These are phyloP conservation scores for Leishmania major DNA, from an alignment of 208 protist genomes.

Conservation along the genomic window DNA sequence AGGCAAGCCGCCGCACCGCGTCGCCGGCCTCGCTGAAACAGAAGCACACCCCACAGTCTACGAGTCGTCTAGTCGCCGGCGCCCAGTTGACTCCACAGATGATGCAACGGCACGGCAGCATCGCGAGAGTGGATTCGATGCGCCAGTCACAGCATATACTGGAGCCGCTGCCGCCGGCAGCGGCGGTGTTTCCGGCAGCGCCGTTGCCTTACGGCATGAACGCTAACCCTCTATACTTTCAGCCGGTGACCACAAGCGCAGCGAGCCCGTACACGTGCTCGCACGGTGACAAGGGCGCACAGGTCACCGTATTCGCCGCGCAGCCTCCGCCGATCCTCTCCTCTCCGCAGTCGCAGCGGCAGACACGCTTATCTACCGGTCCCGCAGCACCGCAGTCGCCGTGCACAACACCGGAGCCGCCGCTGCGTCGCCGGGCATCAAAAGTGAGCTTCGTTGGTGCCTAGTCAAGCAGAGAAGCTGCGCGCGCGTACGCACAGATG, in stretches of 20 bases:
- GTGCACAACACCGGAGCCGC: constrained; percentile 1
- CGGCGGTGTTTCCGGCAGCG: not conserved
- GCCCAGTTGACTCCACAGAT: not conserved
- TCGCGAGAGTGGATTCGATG: not conserved
- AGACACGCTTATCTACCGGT: not conserved
- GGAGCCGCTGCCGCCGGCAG: constrained; percentile 6
- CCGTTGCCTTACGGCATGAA: not conserved
- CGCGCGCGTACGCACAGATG: not conserved
- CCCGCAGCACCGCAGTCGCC: constrained; percentile 3
- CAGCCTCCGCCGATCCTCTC: not conserved
- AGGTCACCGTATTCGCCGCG: not conserved
- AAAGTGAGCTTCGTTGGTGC: constrained; percentile 23
- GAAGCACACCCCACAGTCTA: not conserved
- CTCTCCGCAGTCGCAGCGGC: not conserved
- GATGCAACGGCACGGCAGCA: constrained; percentile 8
- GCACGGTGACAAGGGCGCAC: not conserved
- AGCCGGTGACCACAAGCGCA: not conserved
- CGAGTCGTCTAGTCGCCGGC: not conserved
- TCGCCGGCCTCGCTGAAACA: not conserved
- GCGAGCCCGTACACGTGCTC: not conserved
- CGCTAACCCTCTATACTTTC: not conserved
- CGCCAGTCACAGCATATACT: not conserved
- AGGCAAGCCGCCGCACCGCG: constrained; percentile 4
- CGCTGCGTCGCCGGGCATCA: constrained; percentile 25
- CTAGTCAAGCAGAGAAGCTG: not conserved